Evolutionary conservation across 2,329 filamentous ascomycete species (phyloP).

Genomic region (Aspergillus novofumigatus): DNA sequence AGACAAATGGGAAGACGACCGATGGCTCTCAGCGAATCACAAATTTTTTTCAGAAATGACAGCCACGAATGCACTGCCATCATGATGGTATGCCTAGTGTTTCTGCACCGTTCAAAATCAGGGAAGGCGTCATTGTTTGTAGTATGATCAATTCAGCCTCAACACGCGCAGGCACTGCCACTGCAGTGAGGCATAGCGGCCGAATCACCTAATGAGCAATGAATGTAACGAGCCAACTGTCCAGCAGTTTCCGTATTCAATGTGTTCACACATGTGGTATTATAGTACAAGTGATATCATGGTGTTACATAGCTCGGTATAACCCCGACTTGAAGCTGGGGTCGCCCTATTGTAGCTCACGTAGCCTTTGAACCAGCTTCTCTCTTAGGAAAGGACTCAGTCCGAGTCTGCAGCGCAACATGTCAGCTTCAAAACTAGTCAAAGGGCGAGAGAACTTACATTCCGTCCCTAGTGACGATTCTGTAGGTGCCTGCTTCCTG

Average conservation of each 20-base stretch:
- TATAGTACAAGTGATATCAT: conserved; percentile 10
- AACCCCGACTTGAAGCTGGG: conserved; percentile 1
- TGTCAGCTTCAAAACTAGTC: conserved; percentile 17
- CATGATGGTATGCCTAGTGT: background rate
- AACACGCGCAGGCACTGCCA: background rate
- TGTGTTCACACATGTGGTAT: background rate
- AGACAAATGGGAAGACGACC: conserved; percentile 38
- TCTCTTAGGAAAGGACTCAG: conserved; percentile 47
- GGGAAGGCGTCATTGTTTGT: background rate
- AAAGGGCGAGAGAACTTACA: conserved; percentile 39
- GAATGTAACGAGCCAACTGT: conserved; percentile 7
- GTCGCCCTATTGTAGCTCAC: conserved; percentile 22
- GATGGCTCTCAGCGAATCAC: conserved; percentile 52
- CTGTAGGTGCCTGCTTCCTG: conserved; percentile 51
- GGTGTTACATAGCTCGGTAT: conserved; percentile 7
- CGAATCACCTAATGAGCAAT: background rate
- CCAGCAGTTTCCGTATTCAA: conserved; percentile 12
- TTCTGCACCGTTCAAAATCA: background rate
- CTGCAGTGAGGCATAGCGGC: background rate
- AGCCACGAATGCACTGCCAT: background rate
- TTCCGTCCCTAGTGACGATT: conserved; percentile 56
- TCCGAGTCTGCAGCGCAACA: conserved; percentile 35
- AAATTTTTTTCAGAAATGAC: conserved; percentile 44
- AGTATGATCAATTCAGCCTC: background rate
- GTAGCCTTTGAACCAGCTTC: conserved; percentile 47